Percentiles rank a stretch among this genome's conserved stretches.
Evolutionary conservation across 2,329 filamentous ascomycete genomes (phyloP).

Genomic region (Nemania serpens): DNA sequence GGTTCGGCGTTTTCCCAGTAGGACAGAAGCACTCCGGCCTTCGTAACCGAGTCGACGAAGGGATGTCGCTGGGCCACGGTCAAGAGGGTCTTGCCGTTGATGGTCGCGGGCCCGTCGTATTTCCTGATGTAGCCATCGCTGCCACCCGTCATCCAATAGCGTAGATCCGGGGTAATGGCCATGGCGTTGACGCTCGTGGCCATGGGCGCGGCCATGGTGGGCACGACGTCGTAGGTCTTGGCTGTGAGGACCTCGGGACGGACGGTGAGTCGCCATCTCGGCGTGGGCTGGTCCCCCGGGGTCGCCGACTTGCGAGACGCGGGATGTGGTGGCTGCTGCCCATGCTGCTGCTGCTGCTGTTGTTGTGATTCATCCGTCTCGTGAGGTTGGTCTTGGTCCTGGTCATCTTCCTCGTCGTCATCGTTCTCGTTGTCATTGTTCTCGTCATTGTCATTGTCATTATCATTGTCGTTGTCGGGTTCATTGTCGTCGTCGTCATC

Average conservation of each 20-base stretch:
- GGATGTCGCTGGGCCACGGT: conserved; percentile 96
- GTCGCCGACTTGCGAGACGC: conserved; percentile 42
- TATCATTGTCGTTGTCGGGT: conserved; percentile 42
- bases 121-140: conserved; percentile 96
- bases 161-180: conserved; percentile 88
- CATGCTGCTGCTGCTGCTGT: conserved; percentile 18
- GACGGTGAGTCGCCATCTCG: conserved; percentile 62
- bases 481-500: conserved; percentile 47
- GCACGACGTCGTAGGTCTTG: conserved; percentile 87
- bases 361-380: conserved; percentile 38
- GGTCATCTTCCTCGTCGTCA: conserved; percentile 43
- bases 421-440: conserved; percentile 40
- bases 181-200: conserved; percentile 95
- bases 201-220: conserved; percentile 94
- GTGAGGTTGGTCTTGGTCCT: conserved; percentile 46
- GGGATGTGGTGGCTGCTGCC: conserved; percentile 37
- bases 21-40: conserved; percentile 89
- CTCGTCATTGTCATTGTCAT: conserved; percentile 44
- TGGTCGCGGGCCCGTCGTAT: conserved; percentile 92
- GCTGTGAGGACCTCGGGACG: conserved; percentile 80
- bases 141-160: conserved; percentile 93
- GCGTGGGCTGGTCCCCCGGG: conserved; percentile 40
- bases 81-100: conserved; percentile 90
- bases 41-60: conserved; percentile 96
- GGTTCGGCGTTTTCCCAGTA: conserved; percentile 99